Evolutionary conservation across 257 asterid genomes (phyloP).

Genomic region (Rauvolfia tetraphylla): DNA sequence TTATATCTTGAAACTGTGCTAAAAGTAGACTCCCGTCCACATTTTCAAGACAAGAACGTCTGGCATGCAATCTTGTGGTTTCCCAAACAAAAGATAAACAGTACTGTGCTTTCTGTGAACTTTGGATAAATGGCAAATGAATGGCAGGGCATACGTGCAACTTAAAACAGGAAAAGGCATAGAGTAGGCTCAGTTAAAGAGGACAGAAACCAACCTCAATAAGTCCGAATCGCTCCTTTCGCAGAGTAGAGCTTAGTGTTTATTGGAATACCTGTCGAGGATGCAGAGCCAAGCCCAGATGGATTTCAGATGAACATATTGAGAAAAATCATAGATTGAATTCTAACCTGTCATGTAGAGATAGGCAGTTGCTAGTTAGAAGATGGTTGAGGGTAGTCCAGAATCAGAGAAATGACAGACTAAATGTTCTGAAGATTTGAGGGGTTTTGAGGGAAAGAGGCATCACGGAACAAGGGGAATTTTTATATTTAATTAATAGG

Average conservation of each 20-base stretch:
- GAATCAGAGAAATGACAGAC: no score
- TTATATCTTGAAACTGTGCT: not conserved
- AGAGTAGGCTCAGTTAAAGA: not conserved
- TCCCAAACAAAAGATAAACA: no score
- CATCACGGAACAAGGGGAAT: no score
- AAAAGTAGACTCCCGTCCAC: not conserved
- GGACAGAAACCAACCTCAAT: not conserved
- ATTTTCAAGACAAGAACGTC: not conserved
- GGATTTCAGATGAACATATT: not conserved
- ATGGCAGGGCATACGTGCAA: not conserved
- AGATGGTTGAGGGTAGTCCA: no score
- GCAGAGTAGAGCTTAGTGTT: not conserved
- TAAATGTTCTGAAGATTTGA: no score
- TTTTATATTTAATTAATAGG: no score
- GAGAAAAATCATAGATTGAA: not conserved
- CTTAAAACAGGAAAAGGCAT: not conserved
- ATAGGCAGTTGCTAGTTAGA: no score
- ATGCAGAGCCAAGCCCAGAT: not conserved
- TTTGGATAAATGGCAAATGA: no score
- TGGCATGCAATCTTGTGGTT: not conserved
- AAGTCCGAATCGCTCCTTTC: not conserved
- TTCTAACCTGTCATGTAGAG: no score
- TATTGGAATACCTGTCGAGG: not conserved
- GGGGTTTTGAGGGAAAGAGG: no score
- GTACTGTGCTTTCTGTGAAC: no score